phyloP scores from a whole-genome alignment of 768 basidiomycete species.

The Pleurotus tuoliensis region DNA sequence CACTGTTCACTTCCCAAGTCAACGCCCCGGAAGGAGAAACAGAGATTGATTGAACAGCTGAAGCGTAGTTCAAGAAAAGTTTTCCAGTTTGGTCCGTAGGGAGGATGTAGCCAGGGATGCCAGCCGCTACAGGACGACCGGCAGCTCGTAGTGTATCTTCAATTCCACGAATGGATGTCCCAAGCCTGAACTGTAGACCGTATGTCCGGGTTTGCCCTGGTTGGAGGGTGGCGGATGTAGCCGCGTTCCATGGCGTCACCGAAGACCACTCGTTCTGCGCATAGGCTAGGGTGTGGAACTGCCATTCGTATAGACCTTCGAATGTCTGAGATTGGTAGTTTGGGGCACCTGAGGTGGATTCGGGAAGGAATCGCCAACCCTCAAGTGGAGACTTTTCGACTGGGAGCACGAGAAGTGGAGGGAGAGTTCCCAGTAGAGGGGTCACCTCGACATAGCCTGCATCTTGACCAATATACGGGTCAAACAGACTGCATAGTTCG shows the following conservation, averaged over 20 bases:
- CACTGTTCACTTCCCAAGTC: slow-evolving; percentile 39
- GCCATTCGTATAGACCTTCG: slow-evolving; percentile 58
- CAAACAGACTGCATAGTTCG: slow-evolving; percentile 47
- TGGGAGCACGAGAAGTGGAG: slow-evolving; percentile 46
- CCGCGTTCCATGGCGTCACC: slow-evolving; percentile 51
- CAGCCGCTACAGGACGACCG: slow-evolving; percentile 44
- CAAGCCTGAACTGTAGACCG: slow-evolving; percentile 48
- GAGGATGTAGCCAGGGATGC: slow-evolving; percentile 51
- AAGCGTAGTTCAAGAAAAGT: slow-evolving; percentile 45
- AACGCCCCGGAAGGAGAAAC: slow-evolving; percentile 45
- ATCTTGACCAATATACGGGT: slow-evolving; percentile 56
- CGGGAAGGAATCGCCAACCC: slow-evolving; percentile 55
- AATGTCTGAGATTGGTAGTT: slow-evolving; percentile 59
- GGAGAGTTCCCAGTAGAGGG: slow-evolving; percentile 50
- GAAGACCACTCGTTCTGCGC: slow-evolving; percentile 51
- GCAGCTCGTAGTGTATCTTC: slow-evolving; percentile 39
- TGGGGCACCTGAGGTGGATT: slow-evolving; percentile 39
- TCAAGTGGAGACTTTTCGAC: slow-evolving; percentile 47
- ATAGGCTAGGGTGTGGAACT: slow-evolving; percentile 54
- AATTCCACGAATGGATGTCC: slow-evolving; percentile 45
- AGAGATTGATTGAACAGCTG: slow-evolving; percentile 35
- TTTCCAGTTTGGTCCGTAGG: slow-evolving; percentile 45
- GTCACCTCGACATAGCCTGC: slow-evolving; percentile 52
- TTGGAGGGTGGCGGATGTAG: slow-evolving; percentile 42
- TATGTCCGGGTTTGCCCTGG: slow-evolving; percentile 48